These are phyloP conservation scores for Ustilago cynodontis DNA, from an alignment of 1,284 basidiomycete genomes.

Conservation along the genomic window DNA sequence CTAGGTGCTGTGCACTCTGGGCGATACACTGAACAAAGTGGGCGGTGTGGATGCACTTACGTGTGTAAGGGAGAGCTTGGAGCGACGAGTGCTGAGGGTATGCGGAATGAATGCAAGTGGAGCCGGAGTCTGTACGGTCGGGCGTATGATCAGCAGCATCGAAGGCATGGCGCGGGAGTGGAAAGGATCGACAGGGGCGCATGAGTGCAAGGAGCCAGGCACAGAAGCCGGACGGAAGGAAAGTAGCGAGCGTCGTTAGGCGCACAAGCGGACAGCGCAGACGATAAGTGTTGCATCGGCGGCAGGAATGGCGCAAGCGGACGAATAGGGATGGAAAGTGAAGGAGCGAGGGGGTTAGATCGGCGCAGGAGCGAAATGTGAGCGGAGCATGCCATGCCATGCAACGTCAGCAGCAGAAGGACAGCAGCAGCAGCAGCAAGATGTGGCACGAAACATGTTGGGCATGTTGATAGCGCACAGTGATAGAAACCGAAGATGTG, in stretches of 20 bases:
- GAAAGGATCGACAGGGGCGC: conserved; percentile 19
- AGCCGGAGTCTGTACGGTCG: conserved; percentile 15
- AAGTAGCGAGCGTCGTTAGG: conserved; percentile 5
- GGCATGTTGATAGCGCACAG: background rate
- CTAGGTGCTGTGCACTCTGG: background rate
- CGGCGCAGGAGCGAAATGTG: conserved; percentile 15
- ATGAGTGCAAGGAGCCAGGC: conserved; percentile 23
- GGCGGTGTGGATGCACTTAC: conserved; percentile 12
- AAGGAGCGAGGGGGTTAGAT: background rate
- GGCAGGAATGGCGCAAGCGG: background rate
- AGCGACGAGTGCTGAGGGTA: conserved; percentile 11
- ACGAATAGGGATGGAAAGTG: background rate
- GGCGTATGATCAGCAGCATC: background rate
- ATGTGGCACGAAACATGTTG: background rate
- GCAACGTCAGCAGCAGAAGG: background rate
- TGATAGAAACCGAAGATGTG: conserved; percentile 7
- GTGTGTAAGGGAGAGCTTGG: conserved; percentile 6
- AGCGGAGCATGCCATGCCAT: background rate
- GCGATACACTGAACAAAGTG: background rate
- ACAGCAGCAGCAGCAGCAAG: background rate
- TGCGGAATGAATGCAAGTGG: conserved; percentile 18
- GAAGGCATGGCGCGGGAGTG: background rate
- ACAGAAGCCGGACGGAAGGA: conserved; percentile 8
- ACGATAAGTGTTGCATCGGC: background rate
- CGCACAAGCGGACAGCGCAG: conserved; percentile 32